Base-by-base conservation (phyloP, 2,329 filamentous ascomycete genomes). In the Alternaria ethzedia region DNA sequence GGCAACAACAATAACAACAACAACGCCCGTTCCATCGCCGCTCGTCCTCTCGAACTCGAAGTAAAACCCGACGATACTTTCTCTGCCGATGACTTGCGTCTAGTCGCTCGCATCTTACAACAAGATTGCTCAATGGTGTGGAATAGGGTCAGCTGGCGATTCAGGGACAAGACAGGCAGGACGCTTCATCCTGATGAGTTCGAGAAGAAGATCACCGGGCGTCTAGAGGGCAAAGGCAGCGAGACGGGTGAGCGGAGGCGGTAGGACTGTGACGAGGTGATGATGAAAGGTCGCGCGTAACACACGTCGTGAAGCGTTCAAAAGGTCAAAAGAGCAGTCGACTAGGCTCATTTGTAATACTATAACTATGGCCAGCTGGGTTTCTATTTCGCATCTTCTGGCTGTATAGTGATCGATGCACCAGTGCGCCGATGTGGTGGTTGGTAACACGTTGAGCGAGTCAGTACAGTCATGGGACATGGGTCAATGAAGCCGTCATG, bases 161-260 rank as follows among this genome's bases (percentile, higher is more conserved):
- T 86, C 76, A 82, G 77, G 57, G 83, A 85, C 57, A 81, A 81
- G 73, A 87, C 84, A 2, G 84, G 84, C 3, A 77, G 83, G 44
- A 74, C 77, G 4, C 67, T 86, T 25, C 77, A 81, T 65, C 78
- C 82, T 1, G 78, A 82, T 4, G 78, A 82, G 21, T 78, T 85
- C 32, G 75, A 78, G 67, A 77, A 80, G 64, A 84, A 82, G 71
- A 77, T 85, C 51, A 74, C 69, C 0, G 75, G 75, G 3, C 21
- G 15, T 8, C 52, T 73, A 12, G 65, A 68, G 23, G 52, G 58
- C 3, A 63, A 68, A 32, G 17, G 41, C 6, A 56, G 43, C 21
- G 54, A 59, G 15, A 44, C 23, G 44, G 44, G 32, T n/a, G 32
- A 23, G 20, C 5, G 43, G 11, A 61, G 23, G 26, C 28, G 17